Evolutionary conservation across 192 early-diverging fungal species (phyloP).

Genomic region (Phlyctochytrium bullatum): DNA sequence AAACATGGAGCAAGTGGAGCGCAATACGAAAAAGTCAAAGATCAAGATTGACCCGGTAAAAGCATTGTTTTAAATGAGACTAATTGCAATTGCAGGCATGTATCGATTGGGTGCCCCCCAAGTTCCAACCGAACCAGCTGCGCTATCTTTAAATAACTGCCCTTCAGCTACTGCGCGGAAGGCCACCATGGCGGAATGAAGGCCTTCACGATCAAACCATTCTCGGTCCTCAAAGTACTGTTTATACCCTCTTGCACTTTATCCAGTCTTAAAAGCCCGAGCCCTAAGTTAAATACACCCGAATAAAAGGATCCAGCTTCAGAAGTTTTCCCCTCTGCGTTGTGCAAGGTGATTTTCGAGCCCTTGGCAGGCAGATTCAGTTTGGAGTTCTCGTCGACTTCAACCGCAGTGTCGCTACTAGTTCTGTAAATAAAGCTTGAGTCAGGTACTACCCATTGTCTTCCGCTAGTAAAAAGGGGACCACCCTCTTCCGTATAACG

Average conservation of each 20-base stretch:
- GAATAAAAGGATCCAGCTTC: constrained; percentile 65
- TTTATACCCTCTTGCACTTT: constrained; percentile 17
- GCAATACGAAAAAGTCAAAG: constrained; percentile 73
- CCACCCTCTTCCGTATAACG: constrained; percentile 85
- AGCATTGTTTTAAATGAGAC: constrained; percentile 54
- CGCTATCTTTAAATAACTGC: constrained; percentile 15
- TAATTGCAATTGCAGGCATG: constrained; percentile 10
- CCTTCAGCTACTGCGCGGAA: not conserved
- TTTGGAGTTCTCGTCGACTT: constrained; percentile 29
- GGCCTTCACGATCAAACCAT: not conserved
- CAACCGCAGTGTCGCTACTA: constrained; percentile 32
- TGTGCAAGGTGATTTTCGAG: constrained; percentile 26
- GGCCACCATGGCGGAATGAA: constrained; percentile 1
- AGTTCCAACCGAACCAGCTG: constrained; percentile 48
- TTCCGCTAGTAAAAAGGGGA: constrained; percentile 70
- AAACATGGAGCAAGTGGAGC: constrained; percentile 76
- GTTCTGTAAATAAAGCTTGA: constrained; percentile 19
- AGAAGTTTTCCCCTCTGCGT: constrained; percentile 8
- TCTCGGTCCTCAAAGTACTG: not conserved
- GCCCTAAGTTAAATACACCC: constrained; percentile 72
- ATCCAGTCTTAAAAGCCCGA: constrained; percentile 86
- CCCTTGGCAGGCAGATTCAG: constrained; percentile 23
- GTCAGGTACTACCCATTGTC: constrained; percentile 29
- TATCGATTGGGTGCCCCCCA: constrained; percentile 50
- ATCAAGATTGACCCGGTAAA: constrained; percentile 77